Base-by-base conservation (phyloP, 1,284 basidiomycete species). In the Coniophora puteana region DNA sequence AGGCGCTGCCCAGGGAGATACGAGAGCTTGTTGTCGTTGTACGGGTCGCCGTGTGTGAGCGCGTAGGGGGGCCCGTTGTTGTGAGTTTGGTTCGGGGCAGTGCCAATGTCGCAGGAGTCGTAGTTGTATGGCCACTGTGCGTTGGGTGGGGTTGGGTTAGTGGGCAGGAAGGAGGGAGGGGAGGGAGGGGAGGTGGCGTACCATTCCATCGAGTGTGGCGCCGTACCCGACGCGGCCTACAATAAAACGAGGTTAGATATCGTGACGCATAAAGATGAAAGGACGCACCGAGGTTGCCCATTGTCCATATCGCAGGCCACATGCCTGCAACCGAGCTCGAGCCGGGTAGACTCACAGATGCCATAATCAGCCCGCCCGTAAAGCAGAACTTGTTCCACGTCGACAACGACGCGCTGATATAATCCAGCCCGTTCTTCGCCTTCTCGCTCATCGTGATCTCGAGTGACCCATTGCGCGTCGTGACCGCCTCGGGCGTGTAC, bases 231-330 rank as follows among this genome's bases (percentile, higher is more conserved):
- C n/a, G n/a, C n/a, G n/a, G n/a, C n/a, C n/a, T n/a, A n/a, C n/a
- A n/a, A n/a, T n/a, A n/a, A n/a, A n/a, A n/a, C n/a, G n/a, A n/a
- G n/a, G n/a, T n/a, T n/a, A n/a, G n/a, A n/a, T n/a, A n/a, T n/a
- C n/a, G n/a, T n/a, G n/a, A n/a, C n/a, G n/a, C n/a, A n/a, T n/a
- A n/a, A n/a, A n/a, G n/a, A n/a, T n/a, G n/a, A n/a, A n/a, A n/a
- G n/a, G n/a, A n/a, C n/a, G n/a, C n/a, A n/a, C n/a, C 92, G 3
- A 96, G 73, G 55, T 95, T 95, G 4, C 92, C 92, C 87, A 96
- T 89, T 5, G 86, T 89, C 92, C 92, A 94, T 14, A 68, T 71
- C 34, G 74, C 78, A 36, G 78, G 78, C 78, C 78, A 81, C 77
- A 78, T 26, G 32, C 22, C 28, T 14, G 21, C 35, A 32, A 23